These are phyloP conservation scores for Xylaria longipes DNA, from an alignment of 495 filamentous ascomycete genomes.

Conservation along the genomic window DNA sequence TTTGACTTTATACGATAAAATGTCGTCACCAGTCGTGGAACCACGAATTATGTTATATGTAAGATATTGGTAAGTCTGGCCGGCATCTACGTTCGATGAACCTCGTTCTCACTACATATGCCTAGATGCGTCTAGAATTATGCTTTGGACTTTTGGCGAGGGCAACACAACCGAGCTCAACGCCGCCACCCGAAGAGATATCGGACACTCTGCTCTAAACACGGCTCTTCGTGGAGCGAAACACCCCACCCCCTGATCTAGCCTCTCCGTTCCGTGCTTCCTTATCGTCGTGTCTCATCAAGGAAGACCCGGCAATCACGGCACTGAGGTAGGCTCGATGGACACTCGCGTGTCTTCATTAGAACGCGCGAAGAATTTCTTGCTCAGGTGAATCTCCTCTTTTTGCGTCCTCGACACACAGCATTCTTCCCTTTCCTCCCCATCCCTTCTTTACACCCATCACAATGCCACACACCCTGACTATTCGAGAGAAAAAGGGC, in stretches of 20 bases:
- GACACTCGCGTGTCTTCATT: background rate
- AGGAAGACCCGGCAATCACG: background rate
- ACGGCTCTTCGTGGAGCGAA: background rate
- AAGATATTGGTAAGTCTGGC: background rate
- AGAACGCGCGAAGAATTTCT: background rate
- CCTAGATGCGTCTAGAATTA: background rate
- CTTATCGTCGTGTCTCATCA: background rate
- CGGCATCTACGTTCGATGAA: background rate
- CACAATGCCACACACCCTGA: conserved; percentile 51
- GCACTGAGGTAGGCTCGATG: background rate
- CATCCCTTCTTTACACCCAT: background rate
- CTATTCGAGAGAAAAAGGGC: conserved; percentile 58
- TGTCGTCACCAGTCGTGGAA: background rate
- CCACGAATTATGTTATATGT: background rate
- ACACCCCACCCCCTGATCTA: background rate
- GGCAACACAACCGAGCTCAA: background rate
- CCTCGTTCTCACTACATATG: background rate
- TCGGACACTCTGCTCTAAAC: background rate
- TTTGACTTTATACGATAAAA: background rate
- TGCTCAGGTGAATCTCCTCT: background rate
- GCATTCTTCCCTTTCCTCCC: background rate
- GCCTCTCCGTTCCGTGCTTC: background rate
- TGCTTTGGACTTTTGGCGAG: background rate
- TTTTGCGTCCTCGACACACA: background rate
- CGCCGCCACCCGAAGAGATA: background rate